phyloP scores from a whole-genome alignment of 2,329 filamentous ascomycete genomes.

The Colletotrichum aenigma region DNA sequence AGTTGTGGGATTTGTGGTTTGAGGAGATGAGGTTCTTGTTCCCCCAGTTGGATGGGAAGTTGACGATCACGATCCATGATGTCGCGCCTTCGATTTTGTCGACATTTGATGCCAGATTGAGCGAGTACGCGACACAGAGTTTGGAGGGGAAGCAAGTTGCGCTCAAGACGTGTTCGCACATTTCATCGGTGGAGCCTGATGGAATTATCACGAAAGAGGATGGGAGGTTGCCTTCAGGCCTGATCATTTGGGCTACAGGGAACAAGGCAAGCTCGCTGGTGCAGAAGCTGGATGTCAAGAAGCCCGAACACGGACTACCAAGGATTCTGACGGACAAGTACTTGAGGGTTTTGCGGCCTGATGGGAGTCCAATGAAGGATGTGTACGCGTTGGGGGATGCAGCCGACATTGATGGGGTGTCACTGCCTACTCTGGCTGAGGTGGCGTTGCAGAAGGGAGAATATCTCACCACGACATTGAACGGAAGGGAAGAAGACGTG shows the following conservation, averaged over 20 bases:
- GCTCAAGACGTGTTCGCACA: background rate
- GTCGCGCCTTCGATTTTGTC: slow-evolving; percentile 95
- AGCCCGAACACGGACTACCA: background rate
- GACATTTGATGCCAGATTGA: slow-evolving; percentile 98
- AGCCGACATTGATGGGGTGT: background rate
- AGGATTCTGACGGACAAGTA: slow-evolving; percentile 11
- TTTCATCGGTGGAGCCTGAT: slow-evolving; percentile 56
- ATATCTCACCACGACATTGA: background rate
- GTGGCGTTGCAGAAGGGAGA: slow-evolving; percentile 15
- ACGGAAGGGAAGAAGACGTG: background rate
- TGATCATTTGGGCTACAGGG: slow-evolving; percentile 97
- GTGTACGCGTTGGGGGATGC: slow-evolving; percentile 9
- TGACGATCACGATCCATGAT: slow-evolving; percentile 97
- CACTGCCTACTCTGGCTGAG: slow-evolving; percentile 4
- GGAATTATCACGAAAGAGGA: slow-evolving; percentile 96
- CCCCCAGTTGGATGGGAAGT: slow-evolving; percentile 90
- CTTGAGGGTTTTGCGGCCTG: background rate
- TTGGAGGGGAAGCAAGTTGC: background rate
- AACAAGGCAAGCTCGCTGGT: slow-evolving; percentile 51
- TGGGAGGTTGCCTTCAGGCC: slow-evolving; percentile 85
- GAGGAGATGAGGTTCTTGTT: slow-evolving; percentile 98
- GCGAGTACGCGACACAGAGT: slow-evolving; percentile 74
- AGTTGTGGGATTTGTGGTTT: slow-evolving; percentile 98
- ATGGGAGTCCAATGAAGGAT: background rate
- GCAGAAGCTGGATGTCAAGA: background rate